Evolutionary conservation across 1,284 basidiomycete genomes (phyloP).

Genomic region (Ustilago loliicola): DNA sequence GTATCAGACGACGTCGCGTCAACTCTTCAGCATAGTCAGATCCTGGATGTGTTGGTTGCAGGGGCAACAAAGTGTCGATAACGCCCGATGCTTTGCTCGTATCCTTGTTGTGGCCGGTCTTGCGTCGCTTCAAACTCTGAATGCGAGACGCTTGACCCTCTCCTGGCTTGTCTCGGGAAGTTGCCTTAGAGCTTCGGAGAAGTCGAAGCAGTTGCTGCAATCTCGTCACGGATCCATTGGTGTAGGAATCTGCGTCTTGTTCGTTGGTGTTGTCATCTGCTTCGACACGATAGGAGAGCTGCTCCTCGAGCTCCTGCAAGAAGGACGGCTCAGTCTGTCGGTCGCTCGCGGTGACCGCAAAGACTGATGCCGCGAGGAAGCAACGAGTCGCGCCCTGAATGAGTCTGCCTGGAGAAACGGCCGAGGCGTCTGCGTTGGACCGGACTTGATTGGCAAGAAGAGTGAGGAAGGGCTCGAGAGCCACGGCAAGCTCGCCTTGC

Average conservation of each 20-base stretch:
- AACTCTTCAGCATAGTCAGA: slow-evolving; percentile 12
- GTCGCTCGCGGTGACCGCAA: slow-evolving; percentile 9
- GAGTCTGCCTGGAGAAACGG: neutral
- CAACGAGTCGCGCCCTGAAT: slow-evolving; percentile 9
- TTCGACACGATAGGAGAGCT: slow-evolving; percentile 7
- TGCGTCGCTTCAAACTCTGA: slow-evolving; percentile 23
- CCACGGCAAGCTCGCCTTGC: slow-evolving; percentile 10
- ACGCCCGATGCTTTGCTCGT: slow-evolving; percentile 2
- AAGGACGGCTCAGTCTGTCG: slow-evolving; percentile 13
- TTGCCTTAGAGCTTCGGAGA: slow-evolving; percentile 1
- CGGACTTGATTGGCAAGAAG: slow-evolving; percentile 29
- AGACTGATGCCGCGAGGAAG: slow-evolving; percentile 18
- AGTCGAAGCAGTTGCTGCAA: slow-evolving; percentile 10
- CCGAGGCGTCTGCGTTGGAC: neutral
- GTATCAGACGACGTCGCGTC: slow-evolving; percentile 26
- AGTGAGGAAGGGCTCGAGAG: slow-evolving; percentile 28
- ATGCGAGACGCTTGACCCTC: neutral
- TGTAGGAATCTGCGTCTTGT: neutral
- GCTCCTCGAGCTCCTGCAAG: slow-evolving; percentile 15
- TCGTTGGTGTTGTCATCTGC: neutral
- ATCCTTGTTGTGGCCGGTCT: neutral
- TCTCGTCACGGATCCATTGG: neutral
- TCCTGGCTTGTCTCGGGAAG: neutral
- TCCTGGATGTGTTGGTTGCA: neutral
- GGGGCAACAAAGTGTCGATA: slow-evolving; percentile 18